Conservation (phyloP, 306 rosid species). For the Nissolia schottii region DNA sequence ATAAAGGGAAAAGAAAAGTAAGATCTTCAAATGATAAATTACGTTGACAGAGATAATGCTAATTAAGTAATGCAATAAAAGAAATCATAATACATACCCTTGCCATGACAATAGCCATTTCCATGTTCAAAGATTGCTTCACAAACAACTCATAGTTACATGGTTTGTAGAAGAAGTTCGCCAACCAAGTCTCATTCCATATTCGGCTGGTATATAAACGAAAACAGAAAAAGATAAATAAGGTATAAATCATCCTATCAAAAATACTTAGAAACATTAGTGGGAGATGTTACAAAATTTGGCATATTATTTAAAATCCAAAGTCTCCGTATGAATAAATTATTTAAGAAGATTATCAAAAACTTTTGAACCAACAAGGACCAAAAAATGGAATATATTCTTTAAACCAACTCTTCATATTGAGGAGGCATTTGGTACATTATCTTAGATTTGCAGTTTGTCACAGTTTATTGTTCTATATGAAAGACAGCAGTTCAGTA, state of each 20-base stretch:
- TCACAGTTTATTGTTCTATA: neutral
- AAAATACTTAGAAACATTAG: neutral
- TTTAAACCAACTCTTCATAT: neutral
- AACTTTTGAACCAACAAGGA: neutral
- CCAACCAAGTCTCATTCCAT: constrained; percentile 97
- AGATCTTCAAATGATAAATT: constrained; percentile 1
- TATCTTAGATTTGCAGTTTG: neutral
- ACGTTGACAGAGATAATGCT: neutral
- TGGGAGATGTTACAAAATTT: neutral
- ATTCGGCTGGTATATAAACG: constrained; percentile 62
- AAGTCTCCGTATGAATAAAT: neutral
- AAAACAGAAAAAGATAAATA: neutral
- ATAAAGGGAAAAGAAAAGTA: neutral
- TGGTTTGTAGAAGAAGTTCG: constrained; percentile 97
- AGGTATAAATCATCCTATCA: neutral
- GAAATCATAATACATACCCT: constrained; percentile 56
- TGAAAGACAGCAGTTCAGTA: neutral
- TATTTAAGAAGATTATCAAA: neutral
- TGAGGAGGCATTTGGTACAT: neutral
- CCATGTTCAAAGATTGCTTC: constrained; percentile 97
- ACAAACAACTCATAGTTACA: constrained; percentile 96
- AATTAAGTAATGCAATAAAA: constrained; percentile 8
- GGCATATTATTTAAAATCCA: neutral
- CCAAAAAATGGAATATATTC: constrained; percentile 5
- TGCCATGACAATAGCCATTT: constrained; percentile 98